These are phyloP conservation scores for Porodaedalea pini DNA, from an alignment of 1,284 basidiomycete species.

Conservation along the genomic window DNA sequence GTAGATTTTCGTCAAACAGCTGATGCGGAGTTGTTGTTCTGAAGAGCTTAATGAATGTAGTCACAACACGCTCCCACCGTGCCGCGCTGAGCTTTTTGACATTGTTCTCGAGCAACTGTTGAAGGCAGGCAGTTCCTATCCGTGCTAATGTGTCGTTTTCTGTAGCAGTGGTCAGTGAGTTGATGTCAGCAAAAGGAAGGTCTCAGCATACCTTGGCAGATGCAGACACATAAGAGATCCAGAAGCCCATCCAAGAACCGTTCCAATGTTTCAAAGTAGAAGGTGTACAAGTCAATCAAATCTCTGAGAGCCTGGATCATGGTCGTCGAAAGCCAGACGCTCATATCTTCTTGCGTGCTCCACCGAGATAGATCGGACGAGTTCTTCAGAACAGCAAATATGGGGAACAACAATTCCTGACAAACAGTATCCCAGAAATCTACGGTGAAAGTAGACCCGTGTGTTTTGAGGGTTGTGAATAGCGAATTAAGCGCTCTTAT, in stretches of 20 bases:
- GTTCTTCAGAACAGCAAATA: conserved; percentile 94
- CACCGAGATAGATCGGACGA: conserved; percentile 89
- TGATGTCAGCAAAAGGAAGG: conserved; percentile 22
- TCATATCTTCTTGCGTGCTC: conserved; percentile 97
- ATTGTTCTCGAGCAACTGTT: conserved; percentile 94
- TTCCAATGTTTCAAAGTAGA: conserved; percentile 91
- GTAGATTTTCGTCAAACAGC: conserved; percentile 87
- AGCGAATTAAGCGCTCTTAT: conserved; percentile 90
- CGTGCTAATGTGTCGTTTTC: conserved; percentile 98
- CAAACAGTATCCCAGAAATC: conserved; percentile 99
- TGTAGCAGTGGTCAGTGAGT: conserved; percentile 32
- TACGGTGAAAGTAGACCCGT: conserved; percentile 82
- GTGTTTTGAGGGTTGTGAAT: conserved; percentile 90
- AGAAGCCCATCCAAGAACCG: conserved; percentile 87
- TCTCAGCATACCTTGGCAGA: conserved; percentile 82
- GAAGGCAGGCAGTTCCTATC: conserved; percentile 97
- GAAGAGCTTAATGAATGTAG: conserved; percentile 94
- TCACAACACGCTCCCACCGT: conserved; percentile 91
- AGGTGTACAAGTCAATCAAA: conserved; percentile 94
- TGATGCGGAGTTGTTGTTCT: conserved; percentile 97
- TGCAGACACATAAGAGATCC: conserved; percentile 93
- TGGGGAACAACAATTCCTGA: conserved; percentile 96
- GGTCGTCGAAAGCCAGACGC: conserved; percentile 98
- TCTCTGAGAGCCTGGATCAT: conserved; percentile 98
- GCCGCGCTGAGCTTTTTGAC: conserved; percentile 81